These are phyloP conservation scores for Pestalotiopsis sp. DNA, from an alignment of 2,329 filamentous ascomycete genomes.

Conservation along the genomic window DNA sequence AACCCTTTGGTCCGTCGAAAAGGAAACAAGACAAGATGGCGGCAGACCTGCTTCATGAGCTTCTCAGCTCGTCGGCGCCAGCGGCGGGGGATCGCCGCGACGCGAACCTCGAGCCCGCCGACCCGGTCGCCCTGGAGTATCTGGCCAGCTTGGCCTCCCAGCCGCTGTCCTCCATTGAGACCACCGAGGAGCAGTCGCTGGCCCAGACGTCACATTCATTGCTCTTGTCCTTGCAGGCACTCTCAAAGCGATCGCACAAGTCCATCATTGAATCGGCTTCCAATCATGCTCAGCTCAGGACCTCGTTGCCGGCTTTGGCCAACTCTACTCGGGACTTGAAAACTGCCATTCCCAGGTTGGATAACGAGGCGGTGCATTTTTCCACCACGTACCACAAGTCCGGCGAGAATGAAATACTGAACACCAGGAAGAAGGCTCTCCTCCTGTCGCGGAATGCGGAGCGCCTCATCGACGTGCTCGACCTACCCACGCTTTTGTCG, in stretches of 20 bases:
- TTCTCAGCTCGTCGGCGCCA: slow-evolving; percentile 46
- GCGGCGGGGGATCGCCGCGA: background rate
- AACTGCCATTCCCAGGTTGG: slow-evolving; percentile 75
- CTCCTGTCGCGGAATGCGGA: slow-evolving; percentile 86
- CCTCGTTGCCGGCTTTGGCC: slow-evolving; percentile 72
- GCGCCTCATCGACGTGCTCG: slow-evolving; percentile 85
- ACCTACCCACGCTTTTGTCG: slow-evolving; percentile 82
- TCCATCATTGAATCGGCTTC: slow-evolving; percentile 80
- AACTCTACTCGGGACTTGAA: slow-evolving; percentile 69
- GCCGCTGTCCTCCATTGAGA: slow-evolving; percentile 71
- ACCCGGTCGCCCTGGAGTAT: slow-evolving; percentile 68
- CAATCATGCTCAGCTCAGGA: slow-evolving; percentile 72
- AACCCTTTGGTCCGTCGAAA: background rate
- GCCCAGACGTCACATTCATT: slow-evolving; percentile 79
- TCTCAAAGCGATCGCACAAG: slow-evolving; percentile 89
- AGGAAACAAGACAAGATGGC: slow-evolving; percentile 11
- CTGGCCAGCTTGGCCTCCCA: slow-evolving; percentile 78
- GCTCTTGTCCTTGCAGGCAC: slow-evolving; percentile 79
- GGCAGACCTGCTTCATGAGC: slow-evolving; percentile 71
- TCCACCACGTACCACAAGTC: slow-evolving; percentile 81
- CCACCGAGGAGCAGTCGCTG: slow-evolving; percentile 78
- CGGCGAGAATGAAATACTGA: slow-evolving; percentile 69
- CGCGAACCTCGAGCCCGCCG: slow-evolving; percentile 25
- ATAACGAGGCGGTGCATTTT: slow-evolving; percentile 78
- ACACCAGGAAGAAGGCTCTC: slow-evolving; percentile 76